Evolutionary conservation across 2,329 filamentous ascomycete species (phyloP).

Genomic region (Talaromyces sp.): DNA sequence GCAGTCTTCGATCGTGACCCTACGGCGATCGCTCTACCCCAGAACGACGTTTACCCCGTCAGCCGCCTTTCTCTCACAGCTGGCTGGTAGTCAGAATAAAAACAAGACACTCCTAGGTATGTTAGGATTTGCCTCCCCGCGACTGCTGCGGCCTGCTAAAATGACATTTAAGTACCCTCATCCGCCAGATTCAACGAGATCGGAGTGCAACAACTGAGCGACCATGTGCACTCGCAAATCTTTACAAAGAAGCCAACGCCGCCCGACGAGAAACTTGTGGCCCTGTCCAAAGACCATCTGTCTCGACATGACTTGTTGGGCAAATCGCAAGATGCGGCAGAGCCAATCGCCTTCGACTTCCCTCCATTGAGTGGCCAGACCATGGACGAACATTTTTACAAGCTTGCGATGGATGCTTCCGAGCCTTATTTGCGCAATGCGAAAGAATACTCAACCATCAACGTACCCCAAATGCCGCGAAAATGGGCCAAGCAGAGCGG

Average conservation of each 20-base stretch:
- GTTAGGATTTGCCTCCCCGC: background rate
- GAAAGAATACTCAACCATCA: conserved; percentile 63
- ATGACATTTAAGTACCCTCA: conserved; percentile 28
- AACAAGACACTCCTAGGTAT: conserved; percentile 25
- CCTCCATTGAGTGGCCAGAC: conserved; percentile 72
- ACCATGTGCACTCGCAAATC: conserved; percentile 73
- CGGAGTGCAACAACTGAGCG: conserved; percentile 87
- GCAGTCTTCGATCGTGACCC: conserved; percentile 3
- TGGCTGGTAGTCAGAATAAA: background rate
- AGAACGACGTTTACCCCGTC: background rate
- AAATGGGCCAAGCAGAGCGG: conserved; percentile 76
- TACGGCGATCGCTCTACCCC: background rate
- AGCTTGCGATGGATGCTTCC: conserved; percentile 75
- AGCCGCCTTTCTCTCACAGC: background rate
- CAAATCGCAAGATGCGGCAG: conserved; percentile 72
- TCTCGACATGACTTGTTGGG: conserved; percentile 78
- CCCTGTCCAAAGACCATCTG: conserved; percentile 76
- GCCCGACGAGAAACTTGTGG: conserved; percentile 65
- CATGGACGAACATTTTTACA: conserved; percentile 91
- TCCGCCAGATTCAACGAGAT: conserved; percentile 81
- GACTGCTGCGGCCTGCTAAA: background rate
- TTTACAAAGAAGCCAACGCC: conserved; percentile 55
- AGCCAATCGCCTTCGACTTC: conserved; percentile 79
- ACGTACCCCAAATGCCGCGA: conserved; percentile 54
- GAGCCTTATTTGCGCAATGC: conserved; percentile 75